Evolutionary conservation across 495 filamentous ascomycete genomes (phyloP).

Genomic region (Aspergillus homomorphus): DNA sequence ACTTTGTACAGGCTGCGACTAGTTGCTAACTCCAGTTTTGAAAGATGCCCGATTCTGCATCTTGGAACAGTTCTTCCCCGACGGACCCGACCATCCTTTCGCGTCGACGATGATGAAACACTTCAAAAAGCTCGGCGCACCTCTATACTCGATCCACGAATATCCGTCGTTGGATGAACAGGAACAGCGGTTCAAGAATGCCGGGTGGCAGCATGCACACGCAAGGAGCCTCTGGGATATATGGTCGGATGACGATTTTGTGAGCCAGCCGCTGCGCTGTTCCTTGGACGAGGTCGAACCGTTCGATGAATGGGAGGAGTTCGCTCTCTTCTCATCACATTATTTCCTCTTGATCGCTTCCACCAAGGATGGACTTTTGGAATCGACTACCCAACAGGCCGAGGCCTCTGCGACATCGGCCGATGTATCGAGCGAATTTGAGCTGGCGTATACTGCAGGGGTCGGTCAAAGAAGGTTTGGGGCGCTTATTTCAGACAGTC

Average conservation of each 20-base stretch:
- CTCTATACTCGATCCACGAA: conserved; percentile 64
- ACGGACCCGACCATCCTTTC: conserved; percentile 75
- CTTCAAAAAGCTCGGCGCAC: conserved; percentile 76
- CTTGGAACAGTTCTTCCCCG: conserved; percentile 84
- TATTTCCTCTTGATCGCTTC: conserved; percentile 77
- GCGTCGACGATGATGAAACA: conserved; percentile 83
- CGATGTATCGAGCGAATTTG: conserved; percentile 20
- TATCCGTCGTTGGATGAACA: conserved; percentile 68
- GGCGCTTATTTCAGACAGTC: conserved; percentile 37
- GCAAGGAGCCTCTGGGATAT: conserved; percentile 72
- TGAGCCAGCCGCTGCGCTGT: conserved; percentile 52
- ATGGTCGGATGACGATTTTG: conserved; percentile 66
- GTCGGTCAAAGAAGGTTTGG: conserved; percentile 40
- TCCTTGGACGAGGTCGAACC: conserved; percentile 66
- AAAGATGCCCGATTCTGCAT: conserved; percentile 66
- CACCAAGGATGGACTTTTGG: conserved; percentile 10
- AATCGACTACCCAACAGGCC: neutral
- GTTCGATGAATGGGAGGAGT: conserved; percentile 97
- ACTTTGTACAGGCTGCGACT: neutral
- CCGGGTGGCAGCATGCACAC: conserved; percentile 61
- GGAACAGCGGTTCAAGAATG: conserved; percentile 57
- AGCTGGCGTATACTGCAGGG: conserved; percentile 17
- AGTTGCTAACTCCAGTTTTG: neutral
- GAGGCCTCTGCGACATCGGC: neutral
- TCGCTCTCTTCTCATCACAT: conserved; percentile 79